Evolutionary conservation across 345 rosid genomes (phyloP).

Genomic region (Hibiscus tridactylites): DNA sequence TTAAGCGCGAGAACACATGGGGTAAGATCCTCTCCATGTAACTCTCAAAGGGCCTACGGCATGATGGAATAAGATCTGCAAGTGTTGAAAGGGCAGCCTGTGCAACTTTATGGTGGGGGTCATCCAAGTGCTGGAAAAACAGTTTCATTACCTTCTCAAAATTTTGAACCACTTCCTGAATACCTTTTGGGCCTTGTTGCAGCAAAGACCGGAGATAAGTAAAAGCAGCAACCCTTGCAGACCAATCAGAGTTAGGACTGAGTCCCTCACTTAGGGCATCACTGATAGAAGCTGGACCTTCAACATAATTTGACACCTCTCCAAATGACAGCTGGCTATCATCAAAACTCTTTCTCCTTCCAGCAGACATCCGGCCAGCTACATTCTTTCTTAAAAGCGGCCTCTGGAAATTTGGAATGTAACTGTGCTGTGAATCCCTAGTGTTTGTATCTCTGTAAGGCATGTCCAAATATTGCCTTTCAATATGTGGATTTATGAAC

Average conservation of each 20-base stretch:
- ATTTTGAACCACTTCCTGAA: slow-evolving; percentile 86
- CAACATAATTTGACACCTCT: slow-evolving; percentile 67
- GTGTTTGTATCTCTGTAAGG: slow-evolving; percentile 49
- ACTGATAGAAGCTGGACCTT: slow-evolving; percentile 76
- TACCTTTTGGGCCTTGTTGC: slow-evolving; percentile 90
- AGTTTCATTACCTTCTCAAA: slow-evolving; percentile 98
- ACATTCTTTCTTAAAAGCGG: slow-evolving; percentile 86
- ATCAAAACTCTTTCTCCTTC: slow-evolving; percentile 90
- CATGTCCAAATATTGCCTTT: slow-evolving; percentile 64
- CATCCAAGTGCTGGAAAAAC: slow-evolving; percentile 95
- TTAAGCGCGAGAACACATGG: slow-evolving; percentile 92
- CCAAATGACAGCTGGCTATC: slow-evolving; percentile 75
- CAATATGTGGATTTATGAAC: slow-evolving; percentile 39
- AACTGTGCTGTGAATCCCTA: slow-evolving; percentile 64
- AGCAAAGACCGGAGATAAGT: slow-evolving; percentile 72
- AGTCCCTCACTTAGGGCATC: slow-evolving; percentile 93
- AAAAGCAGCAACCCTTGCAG: slow-evolving; percentile 92
- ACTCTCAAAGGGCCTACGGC: slow-evolving; percentile 96
- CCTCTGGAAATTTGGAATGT: slow-evolving; percentile 94
- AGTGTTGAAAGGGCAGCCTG: slow-evolving; percentile 98
- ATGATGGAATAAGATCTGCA: slow-evolving; percentile 86
- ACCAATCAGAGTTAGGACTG: slow-evolving; percentile 90
- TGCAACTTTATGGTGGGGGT: slow-evolving; percentile 99
- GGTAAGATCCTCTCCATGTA: slow-evolving; percentile 96
- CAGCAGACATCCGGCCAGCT: slow-evolving; percentile 70